Conservation (phyloP, 2,329 filamentous ascomycete genomes). For the Thermothelomyces thermophilus region DNA sequence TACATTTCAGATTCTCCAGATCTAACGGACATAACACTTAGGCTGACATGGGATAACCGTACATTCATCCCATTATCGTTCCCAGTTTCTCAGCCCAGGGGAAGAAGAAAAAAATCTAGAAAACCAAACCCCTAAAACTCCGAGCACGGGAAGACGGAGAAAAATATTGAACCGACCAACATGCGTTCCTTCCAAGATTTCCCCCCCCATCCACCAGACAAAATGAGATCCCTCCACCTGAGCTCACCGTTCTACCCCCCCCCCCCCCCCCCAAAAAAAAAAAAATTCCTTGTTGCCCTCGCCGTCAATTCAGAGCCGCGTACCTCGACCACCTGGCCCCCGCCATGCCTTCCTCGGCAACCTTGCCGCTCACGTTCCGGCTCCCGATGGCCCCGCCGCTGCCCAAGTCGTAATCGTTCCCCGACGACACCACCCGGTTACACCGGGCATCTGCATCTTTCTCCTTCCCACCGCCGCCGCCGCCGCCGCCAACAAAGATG, state of each 20-base stretch:
- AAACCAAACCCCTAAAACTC: too few species aligned
- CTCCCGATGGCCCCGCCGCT: slow-evolving; percentile 29
- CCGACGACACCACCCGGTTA: slow-evolving; percentile 47
- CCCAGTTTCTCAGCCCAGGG: too few species aligned
- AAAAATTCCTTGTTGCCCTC: neutral
- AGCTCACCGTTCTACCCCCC: neutral
- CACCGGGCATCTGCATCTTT: neutral
- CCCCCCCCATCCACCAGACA: too few species aligned
- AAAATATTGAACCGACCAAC: too few species aligned
- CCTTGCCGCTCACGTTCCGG: slow-evolving; percentile 65
- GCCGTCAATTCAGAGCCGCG: neutral
- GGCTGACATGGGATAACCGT: neutral
- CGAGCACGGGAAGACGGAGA: too few species aligned
- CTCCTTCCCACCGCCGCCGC: neutral
- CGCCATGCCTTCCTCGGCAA: slow-evolving; percentile 62
- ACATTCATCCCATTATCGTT: neutral
- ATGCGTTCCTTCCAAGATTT: too few species aligned
- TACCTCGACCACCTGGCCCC: slow-evolving; percentile 24
- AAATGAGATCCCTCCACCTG: neutral
- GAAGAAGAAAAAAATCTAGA: too few species aligned
- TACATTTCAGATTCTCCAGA: too few species aligned
- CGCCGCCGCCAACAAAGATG: slow-evolving; percentile 39
- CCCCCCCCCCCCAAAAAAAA: neutral
- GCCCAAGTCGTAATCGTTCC: slow-evolving; percentile 46
- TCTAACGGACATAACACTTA: too few species aligned